phyloP scores from a whole-genome alignment of 2,329 filamentous ascomycete genomes.

The Colletotrichum sp. region DNA sequence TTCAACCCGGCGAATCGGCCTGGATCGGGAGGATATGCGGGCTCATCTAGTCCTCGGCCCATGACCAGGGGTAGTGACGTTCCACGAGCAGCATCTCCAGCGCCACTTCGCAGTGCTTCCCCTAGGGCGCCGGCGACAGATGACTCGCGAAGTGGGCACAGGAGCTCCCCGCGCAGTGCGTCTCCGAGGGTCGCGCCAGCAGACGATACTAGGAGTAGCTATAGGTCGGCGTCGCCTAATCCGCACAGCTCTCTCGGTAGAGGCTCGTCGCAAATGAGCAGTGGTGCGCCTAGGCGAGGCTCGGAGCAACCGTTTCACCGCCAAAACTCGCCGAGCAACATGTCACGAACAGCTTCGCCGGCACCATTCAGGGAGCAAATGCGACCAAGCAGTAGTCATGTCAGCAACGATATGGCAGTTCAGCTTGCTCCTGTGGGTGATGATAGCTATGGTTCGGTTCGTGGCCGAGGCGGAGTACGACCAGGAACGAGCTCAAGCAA shows the following conservation, averaged over 20 bases:
- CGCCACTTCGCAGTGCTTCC: slow-evolving; percentile 66
- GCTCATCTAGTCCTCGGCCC: slow-evolving; percentile 56
- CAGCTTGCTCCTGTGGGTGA: slow-evolving; percentile 66
- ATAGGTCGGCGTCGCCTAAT: slow-evolving; percentile 66
- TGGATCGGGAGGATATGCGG: slow-evolving; percentile 39
- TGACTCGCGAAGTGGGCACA: slow-evolving; percentile 46
- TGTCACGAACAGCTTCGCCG: slow-evolving; percentile 53
- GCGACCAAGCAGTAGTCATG: slow-evolving; percentile 57
- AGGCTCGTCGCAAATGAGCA: slow-evolving; percentile 13
- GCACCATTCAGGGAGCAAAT: slow-evolving; percentile 51
- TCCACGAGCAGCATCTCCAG: slow-evolving; percentile 70
- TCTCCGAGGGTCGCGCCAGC: slow-evolving; percentile 66
- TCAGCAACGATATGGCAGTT: slow-evolving; percentile 66
- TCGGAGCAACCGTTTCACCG: slow-evolving; percentile 58
- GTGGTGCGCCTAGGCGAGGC: background rate
- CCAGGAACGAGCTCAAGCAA: slow-evolving; percentile 48
- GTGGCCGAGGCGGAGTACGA: slow-evolving; percentile 52
- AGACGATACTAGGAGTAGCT: slow-evolving; percentile 45
- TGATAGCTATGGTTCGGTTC: slow-evolving; percentile 64
- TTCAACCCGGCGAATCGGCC: slow-evolving; percentile 55
- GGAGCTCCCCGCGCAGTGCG: slow-evolving; percentile 60
- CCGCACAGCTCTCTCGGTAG: slow-evolving; percentile 53
- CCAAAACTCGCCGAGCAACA: slow-evolving; percentile 56
- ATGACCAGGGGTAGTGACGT: slow-evolving; percentile 64
- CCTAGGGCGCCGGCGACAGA: slow-evolving; percentile 64